These are phyloP conservation scores for Paratrimastix pyriformis DNA, from an alignment of 78 protist species.

Conservation along the genomic window DNA sequence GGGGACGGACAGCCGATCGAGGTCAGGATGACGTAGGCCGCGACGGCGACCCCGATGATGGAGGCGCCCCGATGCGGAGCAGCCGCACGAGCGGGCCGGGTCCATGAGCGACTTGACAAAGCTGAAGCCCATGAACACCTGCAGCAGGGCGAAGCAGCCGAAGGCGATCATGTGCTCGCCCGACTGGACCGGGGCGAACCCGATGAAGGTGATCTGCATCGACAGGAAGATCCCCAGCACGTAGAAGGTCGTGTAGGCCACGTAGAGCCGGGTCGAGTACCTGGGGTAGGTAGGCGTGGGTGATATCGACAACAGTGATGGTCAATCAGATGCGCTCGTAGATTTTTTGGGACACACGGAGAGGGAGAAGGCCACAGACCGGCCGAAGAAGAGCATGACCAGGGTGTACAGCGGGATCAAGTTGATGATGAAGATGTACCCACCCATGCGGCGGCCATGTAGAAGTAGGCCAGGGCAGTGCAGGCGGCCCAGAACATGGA, in stretches of 20 bases:
- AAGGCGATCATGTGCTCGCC: constrained; percentile 23
- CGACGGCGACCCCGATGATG: neutral
- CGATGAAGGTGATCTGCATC: constrained; percentile 38
- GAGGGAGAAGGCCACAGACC: too few relatives aligned
- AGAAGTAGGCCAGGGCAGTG: constrained; percentile 14
- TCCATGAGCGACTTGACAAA: neutral
- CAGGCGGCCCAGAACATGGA: neutral
- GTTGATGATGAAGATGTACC: constrained; percentile 27
- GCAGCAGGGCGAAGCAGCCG: neutral
- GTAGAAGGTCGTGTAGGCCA: constrained; percentile 40
- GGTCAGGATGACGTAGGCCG: neutral
- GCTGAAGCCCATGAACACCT: neutral
- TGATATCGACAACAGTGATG: too few relatives aligned
- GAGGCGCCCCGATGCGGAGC: neutral
- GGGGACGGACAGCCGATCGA: constrained; percentile 4
- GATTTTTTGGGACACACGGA: too few relatives aligned
- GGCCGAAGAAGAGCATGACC: neutral
- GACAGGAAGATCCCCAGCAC: constrained; percentile 69
- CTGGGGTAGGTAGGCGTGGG: too few relatives aligned
- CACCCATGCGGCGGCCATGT: constrained; percentile 42
- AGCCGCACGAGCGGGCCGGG: neutral
- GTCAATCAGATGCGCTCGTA: too few relatives aligned
- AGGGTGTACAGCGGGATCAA: constrained; percentile 18
- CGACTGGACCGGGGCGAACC: constrained; percentile 13
- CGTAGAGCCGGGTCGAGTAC: constrained; percentile 6